Percentiles rank a stretch among this genome's conserved stretches.
phyloP scores from a whole-genome alignment of 2,329 filamentous ascomycete species.

The Rhynchosporium graminicola region DNA sequence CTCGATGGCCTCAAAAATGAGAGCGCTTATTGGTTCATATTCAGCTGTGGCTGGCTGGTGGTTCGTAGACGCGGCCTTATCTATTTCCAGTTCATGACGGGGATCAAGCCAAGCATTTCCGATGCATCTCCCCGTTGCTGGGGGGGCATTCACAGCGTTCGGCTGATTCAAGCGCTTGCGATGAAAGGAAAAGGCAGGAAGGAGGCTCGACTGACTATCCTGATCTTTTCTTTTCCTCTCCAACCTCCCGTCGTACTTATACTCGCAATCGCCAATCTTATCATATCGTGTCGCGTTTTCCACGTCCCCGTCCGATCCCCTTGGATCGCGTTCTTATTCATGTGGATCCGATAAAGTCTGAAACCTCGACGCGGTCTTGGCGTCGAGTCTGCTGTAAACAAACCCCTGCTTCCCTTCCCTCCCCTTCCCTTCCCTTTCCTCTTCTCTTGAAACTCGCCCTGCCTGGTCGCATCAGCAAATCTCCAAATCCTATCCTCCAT shows the following conservation, averaged over 20 bases:
- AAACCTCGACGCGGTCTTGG: conserved; percentile 10
- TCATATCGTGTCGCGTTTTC: not conserved
- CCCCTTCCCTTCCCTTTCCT: not conserved
- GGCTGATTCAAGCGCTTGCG: not conserved
- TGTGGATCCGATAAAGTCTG: conserved; percentile 6
- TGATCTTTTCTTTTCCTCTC: not conserved
- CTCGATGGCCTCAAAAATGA: conserved; percentile 2
- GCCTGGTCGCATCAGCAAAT: conserved; percentile 8
- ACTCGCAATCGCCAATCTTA: not conserved
- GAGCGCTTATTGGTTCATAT: not conserved
- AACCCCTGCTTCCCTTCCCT: conserved; percentile 5
- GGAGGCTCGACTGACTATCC: not conserved
- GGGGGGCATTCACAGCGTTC: not conserved
- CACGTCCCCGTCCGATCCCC: not conserved
- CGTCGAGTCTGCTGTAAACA: conserved; percentile 10
- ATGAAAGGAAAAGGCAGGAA: not conserved
- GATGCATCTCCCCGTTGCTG: not conserved
- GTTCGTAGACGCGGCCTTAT: conserved; percentile 7
- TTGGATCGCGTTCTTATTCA: conserved; percentile 6
- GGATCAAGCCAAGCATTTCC: not conserved
- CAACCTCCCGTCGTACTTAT: not conserved
- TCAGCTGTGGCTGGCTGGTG: conserved; percentile 16
- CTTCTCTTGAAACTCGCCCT: conserved; percentile 13
- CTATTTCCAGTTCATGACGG: conserved; percentile 7
- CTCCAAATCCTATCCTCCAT: conserved; percentile 4